A percentile compares a stretch with the other conserved stretches of the same genome.
Evolutionary conservation across 1,139 yeast genomes (phyloP).

Genomic region (Cylindricascospora bacillispora): DNA sequence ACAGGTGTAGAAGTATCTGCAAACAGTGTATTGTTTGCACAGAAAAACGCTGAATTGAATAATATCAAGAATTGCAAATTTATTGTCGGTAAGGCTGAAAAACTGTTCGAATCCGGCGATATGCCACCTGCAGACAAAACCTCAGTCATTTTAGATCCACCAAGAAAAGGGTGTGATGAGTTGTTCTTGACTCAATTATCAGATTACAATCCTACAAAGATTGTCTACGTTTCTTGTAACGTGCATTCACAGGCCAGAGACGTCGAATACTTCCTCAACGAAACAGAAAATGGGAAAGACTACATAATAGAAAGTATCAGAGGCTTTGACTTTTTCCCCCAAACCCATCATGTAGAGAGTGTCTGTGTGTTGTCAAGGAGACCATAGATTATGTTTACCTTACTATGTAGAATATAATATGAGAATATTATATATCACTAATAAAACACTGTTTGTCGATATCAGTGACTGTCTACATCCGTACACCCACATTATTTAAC

Average conservation of each 20-base stretch:
- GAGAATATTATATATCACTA: too few species aligned
- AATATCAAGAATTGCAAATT: slow-evolving; percentile 66
- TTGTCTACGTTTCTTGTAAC: slow-evolving; percentile 90
- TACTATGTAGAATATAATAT: too few species aligned
- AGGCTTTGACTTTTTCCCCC: slow-evolving; percentile 97
- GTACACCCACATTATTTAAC: too few species aligned
- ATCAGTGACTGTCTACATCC: too few species aligned
- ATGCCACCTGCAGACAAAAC: slow-evolving; percentile 55
- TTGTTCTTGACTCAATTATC: slow-evolving; percentile 75
- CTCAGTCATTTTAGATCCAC: slow-evolving; percentile 89
- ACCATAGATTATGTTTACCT: too few species aligned
- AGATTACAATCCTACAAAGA: slow-evolving; percentile 67
- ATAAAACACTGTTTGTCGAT: too few species aligned
- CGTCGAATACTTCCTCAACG: slow-evolving; percentile 64
- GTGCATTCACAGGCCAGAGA: slow-evolving; percentile 97
- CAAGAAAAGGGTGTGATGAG: slow-evolving; percentile 92
- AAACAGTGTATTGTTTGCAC: slow-evolving; percentile 82
- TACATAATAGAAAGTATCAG: slow-evolving; percentile 71
- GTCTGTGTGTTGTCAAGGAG: slow-evolving; percentile 62
- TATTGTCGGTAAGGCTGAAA: slow-evolving; percentile 86
- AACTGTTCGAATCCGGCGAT: slow-evolving; percentile 67
- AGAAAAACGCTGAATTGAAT: slow-evolving; percentile 64
- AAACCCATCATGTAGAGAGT: slow-evolving; percentile 94
- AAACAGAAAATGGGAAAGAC: slow-evolving; percentile 46
- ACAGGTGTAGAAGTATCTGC: slow-evolving; percentile 93